phyloP scores from a whole-genome alignment of 2,329 filamentous ascomycete species.

The Fusarium ambrosium region DNA sequence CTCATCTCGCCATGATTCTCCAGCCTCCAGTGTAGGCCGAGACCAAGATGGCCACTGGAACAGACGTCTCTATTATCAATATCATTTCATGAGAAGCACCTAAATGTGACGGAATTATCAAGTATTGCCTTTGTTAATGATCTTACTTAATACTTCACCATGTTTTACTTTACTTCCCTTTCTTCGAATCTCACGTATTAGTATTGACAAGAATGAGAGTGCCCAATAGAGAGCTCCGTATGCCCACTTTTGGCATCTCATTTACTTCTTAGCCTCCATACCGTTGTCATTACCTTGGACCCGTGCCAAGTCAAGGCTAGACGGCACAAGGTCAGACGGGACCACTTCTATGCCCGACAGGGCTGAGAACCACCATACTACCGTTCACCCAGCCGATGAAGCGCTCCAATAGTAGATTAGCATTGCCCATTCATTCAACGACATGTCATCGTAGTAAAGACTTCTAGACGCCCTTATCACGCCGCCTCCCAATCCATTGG shows the following conservation, averaged over 20 bases:
- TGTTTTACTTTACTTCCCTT: no score
- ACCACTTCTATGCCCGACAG: background rate
- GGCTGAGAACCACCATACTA: background rate
- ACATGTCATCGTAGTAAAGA: background rate
- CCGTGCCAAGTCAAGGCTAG: background rate
- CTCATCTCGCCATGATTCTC: background rate
- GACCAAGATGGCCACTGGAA: no score
- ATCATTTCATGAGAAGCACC: background rate
- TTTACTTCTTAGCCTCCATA: no score
- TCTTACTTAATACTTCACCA: no score
- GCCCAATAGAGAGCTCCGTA: no score
- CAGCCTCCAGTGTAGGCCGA: background rate
- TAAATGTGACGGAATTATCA: background rate
- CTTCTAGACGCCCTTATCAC: slow-evolving; percentile 3
- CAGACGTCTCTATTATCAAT: background rate
- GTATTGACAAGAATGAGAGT: no score
- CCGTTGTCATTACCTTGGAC: background rate
- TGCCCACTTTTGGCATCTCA: no score
- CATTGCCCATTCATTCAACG: background rate
- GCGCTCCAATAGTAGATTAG: background rate
- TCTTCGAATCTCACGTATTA: no score
- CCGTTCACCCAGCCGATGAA: background rate
- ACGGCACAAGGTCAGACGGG: background rate
- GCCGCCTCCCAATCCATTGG: slow-evolving; percentile 55
- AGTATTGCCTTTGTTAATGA: background rate